Conservation (phyloP, 2,329 filamentous ascomycete species). For the Cytospora paraplurivora region DNA sequence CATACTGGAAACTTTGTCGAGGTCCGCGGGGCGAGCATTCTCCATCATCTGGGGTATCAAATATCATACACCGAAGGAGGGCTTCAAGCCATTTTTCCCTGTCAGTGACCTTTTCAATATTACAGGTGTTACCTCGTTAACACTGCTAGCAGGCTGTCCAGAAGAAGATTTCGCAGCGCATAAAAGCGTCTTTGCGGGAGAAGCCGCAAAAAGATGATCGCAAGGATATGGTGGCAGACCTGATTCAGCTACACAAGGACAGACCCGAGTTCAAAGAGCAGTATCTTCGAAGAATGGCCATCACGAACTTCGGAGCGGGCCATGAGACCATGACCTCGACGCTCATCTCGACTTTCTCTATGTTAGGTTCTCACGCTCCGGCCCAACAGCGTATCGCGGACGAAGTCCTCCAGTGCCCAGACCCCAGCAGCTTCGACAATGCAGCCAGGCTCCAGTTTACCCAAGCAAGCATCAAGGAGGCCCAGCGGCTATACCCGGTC, state of each 20-base stretch:
- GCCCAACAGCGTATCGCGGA: constrained; percentile 39
- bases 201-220: constrained; percentile 35
- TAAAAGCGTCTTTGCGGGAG: constrained; percentile 29
- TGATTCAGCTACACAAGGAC: constrained; percentile 49
- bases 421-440: constrained; percentile 33
- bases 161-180: constrained; percentile 34
- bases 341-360: constrained; percentile 50
- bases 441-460: constrained; percentile 39
- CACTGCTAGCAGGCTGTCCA: constrained; percentile 33
- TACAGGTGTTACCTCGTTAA: not conserved
- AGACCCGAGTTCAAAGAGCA: constrained; percentile 48
- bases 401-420: constrained; percentile 34
- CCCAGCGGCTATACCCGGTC: constrained; percentile 53
- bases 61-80: constrained; percentile 44
- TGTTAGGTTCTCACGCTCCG: constrained; percentile 45
- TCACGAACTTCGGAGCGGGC: constrained; percentile 58
- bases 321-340: constrained; percentile 58
- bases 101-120: constrained; percentile 37
- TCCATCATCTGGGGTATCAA: constrained; percentile 48
- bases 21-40: constrained; percentile 43
- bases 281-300: constrained; percentile 54
- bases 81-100: constrained; percentile 53
- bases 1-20: constrained; percentile 44
- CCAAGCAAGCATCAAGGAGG: constrained; percentile 52
- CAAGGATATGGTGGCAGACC: constrained; percentile 48